Evolutionary conservation across 202 grass and related monocot genomes (phyloP), one percentile per base, ranked within the genome.

Genomic region (Setaria italica): DNA sequence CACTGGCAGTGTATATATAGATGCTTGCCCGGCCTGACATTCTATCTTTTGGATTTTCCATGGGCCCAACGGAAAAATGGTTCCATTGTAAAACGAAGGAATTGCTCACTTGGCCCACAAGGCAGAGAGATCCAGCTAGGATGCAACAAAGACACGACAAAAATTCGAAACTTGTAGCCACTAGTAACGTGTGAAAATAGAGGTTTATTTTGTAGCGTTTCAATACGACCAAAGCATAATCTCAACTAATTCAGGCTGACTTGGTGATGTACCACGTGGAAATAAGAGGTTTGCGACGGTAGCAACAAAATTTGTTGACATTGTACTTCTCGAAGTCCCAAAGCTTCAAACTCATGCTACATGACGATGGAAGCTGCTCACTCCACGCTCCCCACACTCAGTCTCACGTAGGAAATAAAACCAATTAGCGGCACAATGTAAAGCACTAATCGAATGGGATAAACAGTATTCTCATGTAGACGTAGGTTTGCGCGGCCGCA

Each of bases 1-100:
- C 76, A 41, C 58, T 62, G 78, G 14, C 54, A 13, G 12, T 80
- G 35, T 84, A 39, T 91, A 72, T 91, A 88, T 91, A 90, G 67
- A 41, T 55, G 62, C 37, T 11, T 74, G 79, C 43, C n/a, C 14
- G 35, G 14, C 3, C 34, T n/a, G 65, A 53, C 79, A 87, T 70
- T 66, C 46, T 57, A 29, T 48, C n/a, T 42, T 30, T 6, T 56
- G 74, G 64, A 74, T 82, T 83, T 77, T 62, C 63, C 6, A 72
- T 56, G 89, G 67, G 80, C 68, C 58, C 25, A 15, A 1, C 5
- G 10, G 25, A 2, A 63, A 64, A 81, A 58, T 76, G 14, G 10
- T 25, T n/a, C 29, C 29, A 33, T 80, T 66, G 20, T 47, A 81
- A 64, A 46, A 17, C 20, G 3, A 59, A 8, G 11, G 11, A 62